Evolutionary conservation across 495 filamentous ascomycete species (phyloP), one percentile per base, ranked within the genome.

Genomic region (Baudoinia panamericana): DNA sequence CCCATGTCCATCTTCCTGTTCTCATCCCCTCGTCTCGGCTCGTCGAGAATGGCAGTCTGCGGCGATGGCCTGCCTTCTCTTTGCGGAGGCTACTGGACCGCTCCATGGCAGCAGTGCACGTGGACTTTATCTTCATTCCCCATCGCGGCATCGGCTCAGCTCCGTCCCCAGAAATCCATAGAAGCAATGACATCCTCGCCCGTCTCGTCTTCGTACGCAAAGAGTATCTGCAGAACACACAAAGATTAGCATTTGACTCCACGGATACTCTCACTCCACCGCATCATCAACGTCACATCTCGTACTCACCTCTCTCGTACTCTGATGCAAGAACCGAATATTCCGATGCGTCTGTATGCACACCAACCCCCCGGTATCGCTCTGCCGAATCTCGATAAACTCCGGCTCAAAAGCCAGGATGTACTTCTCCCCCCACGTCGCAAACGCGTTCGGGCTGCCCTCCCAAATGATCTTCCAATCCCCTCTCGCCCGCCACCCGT

Each of bases 401-500:
- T 86, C 93, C n/a, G 86, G 80, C 63, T 99, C 92, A 58, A 99
- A 99, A 4, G 92, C 92, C 48, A 99, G 65, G 31, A 99, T 92
- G 69, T 88, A 99, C 40, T 43, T 48, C 24, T 87, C 87, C 55
- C 87, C 83, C 26, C 82, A 92, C 26, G 96, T 72, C 0, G 92
- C 90, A 57, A 99, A 99, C 28, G 78, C 72, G 50, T 79, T 77
- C 36, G 92, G 92, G 30, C 72, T 80, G 36, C 92, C 92, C 63
- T 99, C 92, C 92, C 92, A 99, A 21, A 82, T 80, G 52, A 99
- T 93, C 45, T 76, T 78, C 92, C 92, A 99, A 55, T 99, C 92
- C 13, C 86, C 82, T 46, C 86, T 71, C 24, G 88, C 86, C 38
- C 92, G 74, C 92, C 92, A 99, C 19, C 92, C 92, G 57, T 99